Evolutionary conservation across 441 rosid genomes (phyloP).

Genomic region (Gossypium trilobum): DNA sequence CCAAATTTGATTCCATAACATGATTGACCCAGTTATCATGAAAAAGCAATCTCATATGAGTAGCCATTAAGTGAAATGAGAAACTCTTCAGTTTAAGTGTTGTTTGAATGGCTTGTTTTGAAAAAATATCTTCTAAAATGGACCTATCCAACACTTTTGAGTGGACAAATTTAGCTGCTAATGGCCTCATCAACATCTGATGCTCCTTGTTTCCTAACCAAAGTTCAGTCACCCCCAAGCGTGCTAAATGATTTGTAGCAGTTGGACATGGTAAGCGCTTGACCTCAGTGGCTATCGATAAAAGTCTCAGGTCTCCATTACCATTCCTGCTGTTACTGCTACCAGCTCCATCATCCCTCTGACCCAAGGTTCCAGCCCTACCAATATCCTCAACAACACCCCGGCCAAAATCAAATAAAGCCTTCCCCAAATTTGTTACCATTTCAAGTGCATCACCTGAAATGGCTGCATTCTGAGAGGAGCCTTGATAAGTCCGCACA

Average conservation of each 20-base stretch:
- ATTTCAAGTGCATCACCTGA: constrained; percentile 97
- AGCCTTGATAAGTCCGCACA: constrained; percentile 26
- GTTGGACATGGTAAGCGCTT: constrained; percentile 90
- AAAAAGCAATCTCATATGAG: constrained; percentile 73
- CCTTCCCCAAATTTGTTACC: constrained; percentile 90
- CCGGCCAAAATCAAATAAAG: constrained; percentile 90
- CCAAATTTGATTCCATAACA: constrained; percentile 51
- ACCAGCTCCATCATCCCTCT: constrained; percentile 30
- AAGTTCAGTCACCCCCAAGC: constrained; percentile 64
- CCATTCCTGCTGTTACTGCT: constrained; percentile 24
- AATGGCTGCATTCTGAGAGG: constrained; percentile 45
- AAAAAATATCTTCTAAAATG: constrained; percentile 55
- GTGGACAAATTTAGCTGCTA: constrained; percentile 75
- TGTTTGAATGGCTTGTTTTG: constrained; percentile 43
- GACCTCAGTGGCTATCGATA: constrained; percentile 51
- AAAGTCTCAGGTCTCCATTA: constrained; percentile 42
- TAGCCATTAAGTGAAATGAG: constrained; percentile 68
- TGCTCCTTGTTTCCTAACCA: constrained; percentile 92
- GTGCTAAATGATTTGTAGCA: constrained; percentile 63
- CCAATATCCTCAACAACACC: constrained; percentile 97
- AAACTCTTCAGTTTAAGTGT: constrained; percentile 59
- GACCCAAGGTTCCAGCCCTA: constrained; percentile 48
- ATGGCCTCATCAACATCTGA: constrained; percentile 67
- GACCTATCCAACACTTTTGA: constrained; percentile 73
- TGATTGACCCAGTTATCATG: constrained; percentile 76